Evolutionary conservation across 306 rosid species (phyloP).

Genomic region (Heteromeles arbutifolia): DNA sequence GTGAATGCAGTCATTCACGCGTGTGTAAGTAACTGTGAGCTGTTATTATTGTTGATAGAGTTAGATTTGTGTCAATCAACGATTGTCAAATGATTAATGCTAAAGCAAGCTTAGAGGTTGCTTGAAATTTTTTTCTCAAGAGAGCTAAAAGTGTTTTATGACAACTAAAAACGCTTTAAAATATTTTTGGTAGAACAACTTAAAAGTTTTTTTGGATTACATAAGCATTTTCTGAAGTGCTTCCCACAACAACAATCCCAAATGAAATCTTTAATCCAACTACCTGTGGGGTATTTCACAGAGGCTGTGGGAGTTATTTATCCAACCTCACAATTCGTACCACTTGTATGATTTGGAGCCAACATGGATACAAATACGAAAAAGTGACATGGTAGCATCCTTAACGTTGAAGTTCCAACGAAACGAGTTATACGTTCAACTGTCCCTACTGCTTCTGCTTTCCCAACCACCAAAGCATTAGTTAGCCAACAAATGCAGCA

Average conservation of each 20-base stretch:
- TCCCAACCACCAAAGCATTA: neutral
- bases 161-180: no score
- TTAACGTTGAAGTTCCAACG: neutral
- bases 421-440: neutral
- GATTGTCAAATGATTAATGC: neutral
- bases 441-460: slow-evolving; percentile 4
- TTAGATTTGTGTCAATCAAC: neutral
- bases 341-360: neutral
- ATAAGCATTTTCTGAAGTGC: no score
- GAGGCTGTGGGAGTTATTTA: neutral
- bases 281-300: neutral
- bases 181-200: no score
- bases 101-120: no score
- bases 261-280: neutral
- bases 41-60: neutral
- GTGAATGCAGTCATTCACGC: neutral
- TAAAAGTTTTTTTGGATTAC: no score
- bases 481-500: slow-evolving; percentile 2
- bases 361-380: neutral
- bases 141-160: no score
- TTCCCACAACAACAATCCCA: no score
- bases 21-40: neutral
- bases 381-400: slow-evolving; percentile 3
- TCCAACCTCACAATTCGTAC: neutral
- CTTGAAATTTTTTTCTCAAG: no score